phyloP scores from a whole-genome alignment of 2,329 filamentous ascomycete genomes.

The Paraphoma chrysanthemicola region DNA sequence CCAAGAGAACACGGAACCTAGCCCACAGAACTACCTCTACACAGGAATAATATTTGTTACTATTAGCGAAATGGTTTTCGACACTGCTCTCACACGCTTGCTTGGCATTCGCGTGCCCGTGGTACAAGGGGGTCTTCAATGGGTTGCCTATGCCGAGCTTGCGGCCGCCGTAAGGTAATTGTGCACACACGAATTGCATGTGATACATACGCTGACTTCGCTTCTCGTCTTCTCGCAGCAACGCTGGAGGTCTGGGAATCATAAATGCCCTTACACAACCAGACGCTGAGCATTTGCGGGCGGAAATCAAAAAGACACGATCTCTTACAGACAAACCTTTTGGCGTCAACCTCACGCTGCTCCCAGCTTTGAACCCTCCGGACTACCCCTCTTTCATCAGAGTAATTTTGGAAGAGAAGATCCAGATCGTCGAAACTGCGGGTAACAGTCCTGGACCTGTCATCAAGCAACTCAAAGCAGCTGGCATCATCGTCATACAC shows the following conservation, averaged over 20 bases:
- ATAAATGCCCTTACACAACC: constrained; percentile 89
- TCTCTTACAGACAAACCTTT: constrained; percentile 82
- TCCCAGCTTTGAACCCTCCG: constrained; percentile 86
- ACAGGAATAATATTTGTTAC: too few species aligned
- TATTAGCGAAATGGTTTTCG: too few species aligned
- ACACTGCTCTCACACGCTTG: too few species aligned
- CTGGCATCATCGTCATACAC: constrained; percentile 81
- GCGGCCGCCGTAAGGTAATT: constrained; percentile 66
- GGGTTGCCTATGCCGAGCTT: constrained; percentile 81
- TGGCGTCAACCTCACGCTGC: constrained; percentile 92
- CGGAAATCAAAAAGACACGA: constrained; percentile 88
- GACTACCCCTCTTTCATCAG: constrained; percentile 92
- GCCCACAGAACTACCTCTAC: too few species aligned
- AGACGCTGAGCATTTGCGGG: constrained; percentile 86
- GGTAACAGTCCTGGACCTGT: constrained; percentile 90
- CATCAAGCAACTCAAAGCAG: constrained; percentile 85
- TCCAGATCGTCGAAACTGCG: constrained; percentile 90
- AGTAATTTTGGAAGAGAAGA: constrained; percentile 90
- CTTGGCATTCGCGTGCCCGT: constrained; percentile 64
- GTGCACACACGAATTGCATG: too few species aligned
- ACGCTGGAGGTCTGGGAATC: constrained; percentile 78
- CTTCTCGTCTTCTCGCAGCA: constrained; percentile 33
- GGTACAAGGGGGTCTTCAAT: constrained; percentile 88
- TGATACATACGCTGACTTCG: too few species aligned
- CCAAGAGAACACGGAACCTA: too few species aligned